Conservation (phyloP, 2,329 filamentous ascomycete species). For the Paradendryphiella salina region DNA sequence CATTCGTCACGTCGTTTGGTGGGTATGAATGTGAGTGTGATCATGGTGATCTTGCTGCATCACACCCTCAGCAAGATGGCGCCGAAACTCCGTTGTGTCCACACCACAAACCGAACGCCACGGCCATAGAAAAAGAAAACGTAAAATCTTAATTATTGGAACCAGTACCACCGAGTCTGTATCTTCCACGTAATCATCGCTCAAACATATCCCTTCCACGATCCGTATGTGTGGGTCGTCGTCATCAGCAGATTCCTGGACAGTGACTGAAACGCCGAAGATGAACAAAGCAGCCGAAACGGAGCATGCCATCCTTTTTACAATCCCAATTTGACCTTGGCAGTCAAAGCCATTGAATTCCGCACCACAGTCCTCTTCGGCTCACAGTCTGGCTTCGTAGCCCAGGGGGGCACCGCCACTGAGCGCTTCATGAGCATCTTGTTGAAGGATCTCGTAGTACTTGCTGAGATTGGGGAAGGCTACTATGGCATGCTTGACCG, state of each 20-base stretch:
- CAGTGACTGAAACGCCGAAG: background rate
- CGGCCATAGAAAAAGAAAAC: background rate
- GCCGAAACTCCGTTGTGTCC: slow-evolving; percentile 8
- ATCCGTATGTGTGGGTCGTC: background rate
- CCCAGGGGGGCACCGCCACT: slow-evolving; percentile 23
- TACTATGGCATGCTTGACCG: slow-evolving; percentile 20
- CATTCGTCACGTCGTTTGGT: background rate
- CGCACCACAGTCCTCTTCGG: background rate
- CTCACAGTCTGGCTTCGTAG: slow-evolving; percentile 9
- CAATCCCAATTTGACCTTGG: background rate
- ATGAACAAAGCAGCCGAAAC: background rate
- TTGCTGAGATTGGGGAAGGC: slow-evolving; percentile 25
- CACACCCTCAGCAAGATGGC: background rate
- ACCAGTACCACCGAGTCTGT: background rate
- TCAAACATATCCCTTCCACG: background rate
- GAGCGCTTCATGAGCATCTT: slow-evolving; percentile 25
- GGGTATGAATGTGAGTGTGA: slow-evolving; percentile 1
- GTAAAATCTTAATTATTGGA: background rate
- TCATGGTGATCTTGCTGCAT: slow-evolving; percentile 2
- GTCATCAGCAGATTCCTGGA: background rate
- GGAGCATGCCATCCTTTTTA: background rate
- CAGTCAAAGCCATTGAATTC: background rate
- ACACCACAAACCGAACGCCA: slow-evolving; percentile 2
- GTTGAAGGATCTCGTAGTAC: slow-evolving; percentile 25
- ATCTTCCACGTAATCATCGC: background rate